phyloP scores from a whole-genome alignment of 202 grass and related monocot genomes.

The Saccharum hybrid region DNA sequence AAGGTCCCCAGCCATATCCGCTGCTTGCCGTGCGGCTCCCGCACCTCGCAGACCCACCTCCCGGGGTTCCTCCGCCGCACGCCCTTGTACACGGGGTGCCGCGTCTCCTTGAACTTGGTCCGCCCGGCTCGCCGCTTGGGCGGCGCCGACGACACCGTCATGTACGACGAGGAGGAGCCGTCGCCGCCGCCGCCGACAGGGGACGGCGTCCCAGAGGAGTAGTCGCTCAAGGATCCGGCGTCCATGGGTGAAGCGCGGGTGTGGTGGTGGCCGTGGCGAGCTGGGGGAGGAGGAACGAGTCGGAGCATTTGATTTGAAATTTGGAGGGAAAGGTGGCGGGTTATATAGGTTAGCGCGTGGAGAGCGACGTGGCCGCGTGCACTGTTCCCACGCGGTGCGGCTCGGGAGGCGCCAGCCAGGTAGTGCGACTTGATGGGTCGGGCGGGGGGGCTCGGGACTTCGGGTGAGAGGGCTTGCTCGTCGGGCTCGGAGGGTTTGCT shows the following conservation, averaged over 20 bases:
- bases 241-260: constrained; percentile 21
- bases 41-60: constrained; percentile 93
- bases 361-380: constrained; percentile 51
- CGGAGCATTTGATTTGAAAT: constrained; percentile 32
- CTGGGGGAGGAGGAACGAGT: background rate
- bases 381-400: constrained; percentile 51
- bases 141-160: constrained; percentile 78
- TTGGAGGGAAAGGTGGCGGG: constrained; percentile 49
- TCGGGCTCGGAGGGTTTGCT: constrained; percentile 4
- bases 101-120: constrained; percentile 94
- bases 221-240: constrained; percentile 42
- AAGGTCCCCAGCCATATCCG: constrained; percentile 92
- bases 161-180: constrained; percentile 52
- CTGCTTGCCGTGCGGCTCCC: constrained; percentile 82
- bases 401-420: constrained; percentile 63
- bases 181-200: constrained; percentile 11
- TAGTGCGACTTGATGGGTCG: constrained; percentile 42
- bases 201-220: constrained; percentile 45
- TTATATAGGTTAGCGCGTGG: constrained; percentile 59
- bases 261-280: background rate
- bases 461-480: background rate
- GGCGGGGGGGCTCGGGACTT: background rate
- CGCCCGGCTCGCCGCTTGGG: constrained; percentile 81
- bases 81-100: constrained; percentile 90
- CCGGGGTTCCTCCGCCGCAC: constrained; percentile 78